Evolutionary conservation across 75 land plant species (phyloP).

Genomic region (Picea glauca): DNA sequence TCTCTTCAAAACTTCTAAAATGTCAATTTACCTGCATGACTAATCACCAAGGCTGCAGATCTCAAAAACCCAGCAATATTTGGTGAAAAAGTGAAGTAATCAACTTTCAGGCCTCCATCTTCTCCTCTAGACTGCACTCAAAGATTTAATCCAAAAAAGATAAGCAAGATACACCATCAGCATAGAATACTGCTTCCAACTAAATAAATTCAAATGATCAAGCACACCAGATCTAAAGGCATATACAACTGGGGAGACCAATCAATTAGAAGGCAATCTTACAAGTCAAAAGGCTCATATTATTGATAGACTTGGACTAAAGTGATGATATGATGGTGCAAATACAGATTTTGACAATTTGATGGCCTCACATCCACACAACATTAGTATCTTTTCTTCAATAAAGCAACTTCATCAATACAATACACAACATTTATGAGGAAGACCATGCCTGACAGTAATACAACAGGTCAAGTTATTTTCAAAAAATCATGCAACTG

Average conservation of each 20-base stretch:
- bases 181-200: neutral
- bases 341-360: no score
- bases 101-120: conserved; percentile 56
- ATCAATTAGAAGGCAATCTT: neutral
- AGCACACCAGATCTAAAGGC: neutral
- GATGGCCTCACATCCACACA: no score
- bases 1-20: neutral
- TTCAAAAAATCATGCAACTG: neutral
- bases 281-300: neutral
- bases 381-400: neutral
- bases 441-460: neutral
- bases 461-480: neutral
- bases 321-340: neutral
- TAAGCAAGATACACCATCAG: neutral
- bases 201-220: neutral
- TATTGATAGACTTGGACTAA: neutral
- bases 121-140: conserved; percentile 49
- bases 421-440: neutral
- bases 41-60: conserved; percentile 81
- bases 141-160: neutral
- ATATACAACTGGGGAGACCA: neutral
- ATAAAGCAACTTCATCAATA: neutral
- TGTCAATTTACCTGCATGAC: conserved; percentile 78
- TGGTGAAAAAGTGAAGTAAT: conserved; percentile 77
- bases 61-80: conserved; percentile 60